Evolutionary conservation across 148 eudicot genomes (phyloP), one percentile per base, ranked within the genome.

Genomic region (Chenopodium album): DNA sequence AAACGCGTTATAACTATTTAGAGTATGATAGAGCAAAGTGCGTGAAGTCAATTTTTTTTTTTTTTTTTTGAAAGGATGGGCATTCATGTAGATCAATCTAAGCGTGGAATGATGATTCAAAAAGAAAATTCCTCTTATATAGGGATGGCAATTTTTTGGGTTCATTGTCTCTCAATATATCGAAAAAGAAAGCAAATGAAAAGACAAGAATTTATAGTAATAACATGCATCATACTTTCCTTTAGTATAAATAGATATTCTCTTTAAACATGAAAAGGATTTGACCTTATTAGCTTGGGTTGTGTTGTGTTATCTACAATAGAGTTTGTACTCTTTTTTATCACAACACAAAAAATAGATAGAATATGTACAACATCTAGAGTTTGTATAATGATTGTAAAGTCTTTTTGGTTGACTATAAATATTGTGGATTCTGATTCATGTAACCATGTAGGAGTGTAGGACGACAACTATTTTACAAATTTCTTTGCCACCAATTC

Each of bases 241-340:
- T 34, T 16, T 34, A 19, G 37, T 19, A 16, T 16, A 70, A 19
- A 70, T 70, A 12, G 48, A 41, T 34, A 32, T 65, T 19, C 73
- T 16, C 47, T 16, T 71, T 41, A 32, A 71, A 37, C 73, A 17
- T 71, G 73, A 71, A 71, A 71, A 71, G 73, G 73, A 71, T 71
- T 71, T 71, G 48, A 71, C 73, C 41, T 6, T 71, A 31, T 6
- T 71, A 31, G 32, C 32, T 31, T 31, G 32, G 32, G 32, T 31
- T 31, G 32, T 47, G 13, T 48, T 34, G 9, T 32, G 44, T 41
- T 41, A 41, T 37, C 73, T 32, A 71, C 73, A 32, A 32, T 4
- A 71, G 23, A 37, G 1, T 29, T 16, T 69, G 41, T 69, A 69
- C 41, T 69, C 48, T 34, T 37, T 37, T 17, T 65, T 23, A n/a